Evolutionary conservation across 768 basidiomycete species (phyloP).

Genomic region (Lactarius vividus): DNA sequence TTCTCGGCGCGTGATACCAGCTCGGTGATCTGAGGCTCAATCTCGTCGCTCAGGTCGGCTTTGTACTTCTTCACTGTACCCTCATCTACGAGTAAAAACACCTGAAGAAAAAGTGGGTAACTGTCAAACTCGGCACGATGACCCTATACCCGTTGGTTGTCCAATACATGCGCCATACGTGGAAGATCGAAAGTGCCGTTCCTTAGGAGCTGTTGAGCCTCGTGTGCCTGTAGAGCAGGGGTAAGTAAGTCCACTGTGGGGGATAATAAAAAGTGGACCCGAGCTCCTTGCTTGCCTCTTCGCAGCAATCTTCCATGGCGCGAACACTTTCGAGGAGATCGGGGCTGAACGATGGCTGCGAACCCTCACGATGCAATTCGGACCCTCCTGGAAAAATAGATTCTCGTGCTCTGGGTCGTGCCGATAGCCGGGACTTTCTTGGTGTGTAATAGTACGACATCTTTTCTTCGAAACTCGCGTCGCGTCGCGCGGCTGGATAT

Average conservation of each 20-base stretch:
- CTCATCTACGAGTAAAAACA: conserved; percentile 73
- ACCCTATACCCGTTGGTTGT: conserved; percentile 61
- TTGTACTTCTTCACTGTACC: conserved; percentile 72
- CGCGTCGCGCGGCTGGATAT: too few relatives aligned
- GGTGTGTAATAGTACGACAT: conserved; percentile 21
- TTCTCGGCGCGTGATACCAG: conserved; percentile 69
- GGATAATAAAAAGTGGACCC: background rate
- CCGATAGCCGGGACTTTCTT: conserved; percentile 49
- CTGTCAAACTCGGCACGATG: background rate
- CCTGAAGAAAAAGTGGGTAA: conserved; percentile 40
- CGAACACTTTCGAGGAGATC: conserved; percentile 72
- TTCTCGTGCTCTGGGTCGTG: conserved; percentile 49
- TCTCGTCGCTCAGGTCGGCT: conserved; percentile 69
- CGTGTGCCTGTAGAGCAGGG: conserved; percentile 48
- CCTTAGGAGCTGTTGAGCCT: conserved; percentile 65
- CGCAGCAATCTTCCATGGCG: conserved; percentile 78
- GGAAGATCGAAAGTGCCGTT: conserved; percentile 71
- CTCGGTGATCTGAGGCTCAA: conserved; percentile 77
- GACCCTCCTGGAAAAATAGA: conserved; percentile 70
- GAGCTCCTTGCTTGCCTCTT: conserved; percentile 49
- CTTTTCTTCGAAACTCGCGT: too few relatives aligned
- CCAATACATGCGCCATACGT: conserved; percentile 64
- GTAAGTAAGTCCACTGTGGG: background rate
- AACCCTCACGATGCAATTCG: conserved; percentile 62
- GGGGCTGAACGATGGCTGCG: conserved; percentile 63